Evolutionary conservation across 148 eudicot species (phyloP), one percentile per base, ranked within the genome.

Genomic region (Vaccinium darrowii): DNA sequence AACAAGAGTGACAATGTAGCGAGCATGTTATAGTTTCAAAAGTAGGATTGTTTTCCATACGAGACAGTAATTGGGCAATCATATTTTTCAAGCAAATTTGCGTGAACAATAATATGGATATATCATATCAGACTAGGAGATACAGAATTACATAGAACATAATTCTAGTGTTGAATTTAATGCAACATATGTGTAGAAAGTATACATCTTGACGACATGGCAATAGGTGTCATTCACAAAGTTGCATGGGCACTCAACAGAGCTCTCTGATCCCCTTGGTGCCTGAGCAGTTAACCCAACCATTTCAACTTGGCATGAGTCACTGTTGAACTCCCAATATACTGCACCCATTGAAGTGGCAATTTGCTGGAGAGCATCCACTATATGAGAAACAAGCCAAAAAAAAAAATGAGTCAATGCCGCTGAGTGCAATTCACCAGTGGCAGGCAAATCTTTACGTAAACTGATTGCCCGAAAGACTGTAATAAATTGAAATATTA

Each of bases 171-270:
- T 71, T 11, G 39, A 51, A 47, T 82, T 52, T 52, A 51, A 71
- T 8, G 60, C 84, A 69, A 71, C 76, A 49, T 67, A 84, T 76
- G 78, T 30, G 76, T 73, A 43, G 83, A 84, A 78, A 83, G n/a
- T 15, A 77, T 91, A 94, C 98, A 94, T 89, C 76, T 60, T 87
- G 80, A 88, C 90, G 71, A 93, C 93, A 82, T 92, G 95, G 76
- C 98, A 94, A 77, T 77, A 72, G 18, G 91, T 87, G 84, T 84
- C 87, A 82, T 90, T 91, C 39, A 84, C 90, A 54, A 63, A 78
- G 18, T 84, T 82, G 90, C 98, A 94, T 69, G 86, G 88, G 87
- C 98, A 94, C 18, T 60, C 72, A 83, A 94, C 84, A 36, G 39
- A 71, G 67, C 88, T 84, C 36, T 86, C 87, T 75, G 91, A 85